Evolutionary conservation across 345 rosid species (phyloP).

Genomic region (Populus alba): DNA sequence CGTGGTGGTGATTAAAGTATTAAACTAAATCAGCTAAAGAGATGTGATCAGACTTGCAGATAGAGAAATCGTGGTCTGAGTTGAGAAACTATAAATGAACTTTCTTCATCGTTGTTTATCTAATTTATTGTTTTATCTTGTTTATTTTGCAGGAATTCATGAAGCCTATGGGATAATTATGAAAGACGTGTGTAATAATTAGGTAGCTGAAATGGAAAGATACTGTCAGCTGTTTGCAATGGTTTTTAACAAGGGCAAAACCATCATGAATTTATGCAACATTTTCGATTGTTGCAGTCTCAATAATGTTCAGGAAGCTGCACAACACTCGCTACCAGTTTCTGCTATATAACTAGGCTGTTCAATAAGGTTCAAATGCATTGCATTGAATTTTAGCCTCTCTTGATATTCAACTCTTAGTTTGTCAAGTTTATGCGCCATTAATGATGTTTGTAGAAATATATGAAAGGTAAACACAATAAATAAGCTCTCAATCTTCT

Average conservation of each 20-base stretch:
- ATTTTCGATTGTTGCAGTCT: slow-evolving; percentile 3
- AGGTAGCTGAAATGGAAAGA: slow-evolving; percentile 17
- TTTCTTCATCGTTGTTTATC: not conserved
- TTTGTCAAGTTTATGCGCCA: not conserved
- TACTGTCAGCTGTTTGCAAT: slow-evolving; percentile 10
- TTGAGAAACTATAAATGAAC: not conserved
- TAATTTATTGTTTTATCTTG: not conserved
- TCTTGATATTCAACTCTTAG: not conserved
- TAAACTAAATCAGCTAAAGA: not conserved
- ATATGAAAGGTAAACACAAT: not conserved
- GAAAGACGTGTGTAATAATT: slow-evolving; percentile 20
- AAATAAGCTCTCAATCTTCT: not conserved
- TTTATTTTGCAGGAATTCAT: slow-evolving; percentile 31
- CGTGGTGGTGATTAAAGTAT: not conserved
- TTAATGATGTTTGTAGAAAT: not conserved
- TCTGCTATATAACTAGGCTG: not conserved
- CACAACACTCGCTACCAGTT: not conserved
- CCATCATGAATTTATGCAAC: not conserved
- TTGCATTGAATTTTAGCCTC: not conserved
- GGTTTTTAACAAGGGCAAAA: not conserved
- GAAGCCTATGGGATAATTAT: slow-evolving; percentile 12
- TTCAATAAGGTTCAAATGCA: not conserved
- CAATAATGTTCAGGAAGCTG: not conserved
- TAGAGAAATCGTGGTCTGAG: no score
- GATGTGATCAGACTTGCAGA: not conserved